Evolutionary conservation across 495 filamentous ascomycete genomes (phyloP).

Genomic region (Echria macrotheca): DNA sequence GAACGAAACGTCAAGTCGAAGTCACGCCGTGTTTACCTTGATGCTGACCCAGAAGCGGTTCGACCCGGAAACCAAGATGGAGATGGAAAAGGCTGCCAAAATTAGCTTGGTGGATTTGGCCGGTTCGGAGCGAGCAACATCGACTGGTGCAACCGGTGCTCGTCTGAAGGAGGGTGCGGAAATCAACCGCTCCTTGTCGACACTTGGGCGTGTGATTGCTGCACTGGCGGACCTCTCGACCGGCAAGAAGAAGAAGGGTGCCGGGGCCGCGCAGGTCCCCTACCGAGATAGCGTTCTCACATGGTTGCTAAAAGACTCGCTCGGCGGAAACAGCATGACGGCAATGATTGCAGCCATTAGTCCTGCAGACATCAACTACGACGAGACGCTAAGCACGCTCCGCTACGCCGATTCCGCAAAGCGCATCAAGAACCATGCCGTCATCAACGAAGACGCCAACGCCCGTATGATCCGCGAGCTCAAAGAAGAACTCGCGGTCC

Average conservation of each 20-base stretch:
- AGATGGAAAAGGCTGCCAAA: conserved; percentile 94
- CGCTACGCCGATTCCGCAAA: conserved; percentile 98
- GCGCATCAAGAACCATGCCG: conserved; percentile 99
- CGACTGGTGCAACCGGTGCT: conserved; percentile 92
- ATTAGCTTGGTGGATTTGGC: conserved; percentile 97
- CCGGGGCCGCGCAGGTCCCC: conserved; percentile 67
- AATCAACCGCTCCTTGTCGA: conserved; percentile 96
- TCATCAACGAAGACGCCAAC: conserved; percentile 98
- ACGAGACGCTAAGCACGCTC: conserved; percentile 92
- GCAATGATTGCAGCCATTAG: conserved; percentile 99
- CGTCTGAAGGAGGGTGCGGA: conserved; percentile 97
- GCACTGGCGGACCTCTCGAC: conserved; percentile 86
- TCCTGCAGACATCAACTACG: conserved; percentile 98
- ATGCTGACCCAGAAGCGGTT: conserved; percentile 92
- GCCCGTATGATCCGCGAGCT: conserved; percentile 97
- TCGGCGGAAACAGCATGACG: conserved; percentile 98
- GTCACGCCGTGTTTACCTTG: conserved; percentile 95
- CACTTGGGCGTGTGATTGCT: conserved; percentile 96
- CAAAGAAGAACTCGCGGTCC: conserved; percentile 85
- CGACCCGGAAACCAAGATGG: conserved; percentile 90
- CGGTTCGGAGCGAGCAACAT: conserved; percentile 92
- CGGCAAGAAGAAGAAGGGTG: conserved; percentile 76
- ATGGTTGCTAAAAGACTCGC: conserved; percentile 94
- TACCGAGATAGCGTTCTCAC: conserved; percentile 97
- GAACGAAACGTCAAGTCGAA: conserved; percentile 98